Conservation (phyloP, 192 early-diverging fungal species). For the Coemansia sp. region DNA sequence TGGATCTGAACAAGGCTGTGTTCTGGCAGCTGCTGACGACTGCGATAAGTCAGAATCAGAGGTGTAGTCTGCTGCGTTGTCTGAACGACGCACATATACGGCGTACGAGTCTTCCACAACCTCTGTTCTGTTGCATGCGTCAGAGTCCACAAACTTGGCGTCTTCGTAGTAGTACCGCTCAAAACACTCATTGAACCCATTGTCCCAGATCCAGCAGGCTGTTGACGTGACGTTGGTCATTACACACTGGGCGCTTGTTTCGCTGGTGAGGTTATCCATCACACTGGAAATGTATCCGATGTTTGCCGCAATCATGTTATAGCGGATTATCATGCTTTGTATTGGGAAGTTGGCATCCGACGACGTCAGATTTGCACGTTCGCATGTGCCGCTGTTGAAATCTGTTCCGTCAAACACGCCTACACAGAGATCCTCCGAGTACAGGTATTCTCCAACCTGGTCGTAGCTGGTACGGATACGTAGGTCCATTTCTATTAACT, state of each 20-base stretch:
- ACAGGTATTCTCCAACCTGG: constrained; percentile 42
- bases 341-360: constrained; percentile 11
- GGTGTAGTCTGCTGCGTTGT: not conserved
- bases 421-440: constrained; percentile 46
- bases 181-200: constrained; percentile 15
- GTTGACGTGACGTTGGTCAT: constrained; percentile 38
- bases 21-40: not conserved
- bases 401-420: constrained; percentile 46
- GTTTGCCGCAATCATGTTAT: constrained; percentile 30
- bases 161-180: constrained; percentile 16
- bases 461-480: constrained; percentile 16
- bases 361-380: constrained; percentile 12
- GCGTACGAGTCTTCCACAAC: constrained; percentile 25
- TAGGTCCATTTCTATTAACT: not conserved
- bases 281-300: constrained; percentile 21
- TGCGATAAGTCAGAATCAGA: not conserved
- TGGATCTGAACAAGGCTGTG: not conserved
- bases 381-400: constrained; percentile 47
- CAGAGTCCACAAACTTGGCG: constrained; percentile 6
- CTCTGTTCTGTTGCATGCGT: constrained; percentile 22
- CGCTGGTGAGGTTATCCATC: constrained; percentile 25
- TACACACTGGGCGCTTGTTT: constrained; percentile 46
- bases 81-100: constrained; percentile 18
- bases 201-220: constrained; percentile 47
- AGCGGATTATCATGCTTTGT: constrained; percentile 29